Evolutionary conservation across 176 grass and related monocot species (phyloP).

Genomic region (Triticum urartu): DNA sequence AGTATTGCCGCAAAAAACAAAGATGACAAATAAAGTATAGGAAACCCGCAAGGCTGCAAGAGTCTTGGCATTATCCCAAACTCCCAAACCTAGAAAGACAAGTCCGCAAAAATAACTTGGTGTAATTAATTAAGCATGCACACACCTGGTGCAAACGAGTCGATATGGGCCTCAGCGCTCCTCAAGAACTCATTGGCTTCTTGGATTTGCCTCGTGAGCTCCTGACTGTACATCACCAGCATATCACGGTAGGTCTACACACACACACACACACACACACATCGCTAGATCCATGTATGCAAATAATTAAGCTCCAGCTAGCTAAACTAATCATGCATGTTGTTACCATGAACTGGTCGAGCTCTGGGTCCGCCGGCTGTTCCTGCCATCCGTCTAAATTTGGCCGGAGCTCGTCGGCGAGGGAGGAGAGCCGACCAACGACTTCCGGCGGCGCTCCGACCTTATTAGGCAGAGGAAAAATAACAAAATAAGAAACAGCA

Average conservation of each 20-base stretch:
- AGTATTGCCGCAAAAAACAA: too few relatives aligned
- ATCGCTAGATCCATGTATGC: not conserved
- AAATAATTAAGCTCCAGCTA: not conserved
- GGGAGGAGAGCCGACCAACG: slow-evolving; percentile 51
- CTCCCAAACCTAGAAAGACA: not conserved
- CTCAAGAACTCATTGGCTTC: slow-evolving; percentile 69
- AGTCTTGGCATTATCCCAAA: not conserved
- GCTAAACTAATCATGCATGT: not conserved
- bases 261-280: not conserved
- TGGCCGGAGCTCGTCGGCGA: slow-evolving; percentile 46
- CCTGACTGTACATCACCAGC: slow-evolving; percentile 63
- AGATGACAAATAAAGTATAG: not conserved
- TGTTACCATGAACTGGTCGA: slow-evolving; percentile 84
- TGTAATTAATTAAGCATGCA: not conserved
- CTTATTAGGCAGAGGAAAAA: slow-evolving; percentile 10
- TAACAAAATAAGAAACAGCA: not conserved
- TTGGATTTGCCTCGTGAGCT: slow-evolving; percentile 60
- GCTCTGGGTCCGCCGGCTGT: slow-evolving; percentile 54
- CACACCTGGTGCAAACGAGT: slow-evolving; percentile 45
- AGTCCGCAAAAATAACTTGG: not conserved
- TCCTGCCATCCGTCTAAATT: slow-evolving; percentile 7
- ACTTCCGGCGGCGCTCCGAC: slow-evolving; percentile 77
- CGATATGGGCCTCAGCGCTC: slow-evolving; percentile 59
- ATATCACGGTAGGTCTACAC: slow-evolving; percentile 47
- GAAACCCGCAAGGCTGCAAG: not conserved